Conservation (phyloP, 2,329 filamentous ascomycete species). For the Hypoxylon sp. region DNA sequence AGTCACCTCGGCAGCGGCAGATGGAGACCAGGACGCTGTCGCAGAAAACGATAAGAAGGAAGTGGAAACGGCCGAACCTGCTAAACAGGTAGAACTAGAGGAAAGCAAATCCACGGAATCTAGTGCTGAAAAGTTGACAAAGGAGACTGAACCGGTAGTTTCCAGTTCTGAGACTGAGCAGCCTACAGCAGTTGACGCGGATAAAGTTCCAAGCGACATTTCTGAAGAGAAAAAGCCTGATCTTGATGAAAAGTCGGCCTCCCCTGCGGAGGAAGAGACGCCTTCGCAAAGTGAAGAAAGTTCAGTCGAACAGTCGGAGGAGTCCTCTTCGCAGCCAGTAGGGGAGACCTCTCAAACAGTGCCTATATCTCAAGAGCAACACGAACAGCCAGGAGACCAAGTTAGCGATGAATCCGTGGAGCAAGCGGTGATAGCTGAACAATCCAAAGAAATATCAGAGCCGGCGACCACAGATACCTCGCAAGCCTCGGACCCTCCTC, state of each 20-base stretch:
- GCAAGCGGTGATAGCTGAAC: not conserved
- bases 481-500: not conserved
- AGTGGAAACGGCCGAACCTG: not conserved
- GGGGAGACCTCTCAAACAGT: not conserved
- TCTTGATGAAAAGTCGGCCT: not conserved
- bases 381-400: not conserved
- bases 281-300: not conserved
- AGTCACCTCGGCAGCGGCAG: not conserved
- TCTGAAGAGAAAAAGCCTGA: constrained; percentile 1
- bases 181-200: not conserved
- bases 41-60: not conserved
- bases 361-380: not conserved
- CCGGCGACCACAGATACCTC: not conserved
- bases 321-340: not conserved
- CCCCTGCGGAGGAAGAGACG: not conserved
- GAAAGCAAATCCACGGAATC: not conserved
- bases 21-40: not conserved
- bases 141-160: not conserved
- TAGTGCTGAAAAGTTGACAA: not conserved
- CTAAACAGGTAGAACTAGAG: not conserved
- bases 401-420: not conserved
- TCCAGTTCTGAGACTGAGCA: not conserved
- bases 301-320: not conserved
- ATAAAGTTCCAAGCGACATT: not conserved
- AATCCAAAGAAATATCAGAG: not conserved